Evolutionary conservation across 805 yeast genomes (phyloP), one percentile per base, ranked within the genome.

Genomic region (Cyberlindnera petersonii): DNA sequence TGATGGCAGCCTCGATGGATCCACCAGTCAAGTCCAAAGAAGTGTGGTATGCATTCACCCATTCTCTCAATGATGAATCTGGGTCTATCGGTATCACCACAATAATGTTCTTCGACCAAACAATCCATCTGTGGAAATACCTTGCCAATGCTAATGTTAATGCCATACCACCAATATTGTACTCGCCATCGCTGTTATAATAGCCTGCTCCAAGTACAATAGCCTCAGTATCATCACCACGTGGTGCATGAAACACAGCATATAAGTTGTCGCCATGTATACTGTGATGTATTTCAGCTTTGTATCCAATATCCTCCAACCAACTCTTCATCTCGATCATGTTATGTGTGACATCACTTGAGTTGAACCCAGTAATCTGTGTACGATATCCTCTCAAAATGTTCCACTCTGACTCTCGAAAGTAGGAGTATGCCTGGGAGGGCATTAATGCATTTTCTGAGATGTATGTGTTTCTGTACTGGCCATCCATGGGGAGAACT

Each of bases 391-490:
- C 98, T 42, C 98, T 69, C 23, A 87, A 75, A 39, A 84, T 68
- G 53, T 89, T 86, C 97, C 98, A 93, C 58, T 93, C 98, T 28
- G 87, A 77, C 55, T 91, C 98, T 39, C 97, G 72, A 59, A 86
- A 93, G 58, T 87, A 88, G 18, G 94, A 80, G 50, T 82, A 81
- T 3, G 93, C 98, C 59, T 93, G 98, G 0, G 95, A 89, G 7
- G 99, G 97, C 86, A 93, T 80, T 59, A 93, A 68, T 23, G 99
- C 99, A 62, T 93, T 93, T 57, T 93, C 99, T 7, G 95, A 83
- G 10, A 89, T 83, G 59, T 93, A 93, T 2, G 96, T 87, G 46
- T 70, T 63, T 39, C 97, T 69, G 59, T 67, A 86, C 55, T 86
- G 86, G 16, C 96, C 98, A 14, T 83, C 83, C 50, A 78, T 46